Conservation (phyloP, 2,329 filamentous ascomycete species). For the Nothopassalora personata region DNA sequence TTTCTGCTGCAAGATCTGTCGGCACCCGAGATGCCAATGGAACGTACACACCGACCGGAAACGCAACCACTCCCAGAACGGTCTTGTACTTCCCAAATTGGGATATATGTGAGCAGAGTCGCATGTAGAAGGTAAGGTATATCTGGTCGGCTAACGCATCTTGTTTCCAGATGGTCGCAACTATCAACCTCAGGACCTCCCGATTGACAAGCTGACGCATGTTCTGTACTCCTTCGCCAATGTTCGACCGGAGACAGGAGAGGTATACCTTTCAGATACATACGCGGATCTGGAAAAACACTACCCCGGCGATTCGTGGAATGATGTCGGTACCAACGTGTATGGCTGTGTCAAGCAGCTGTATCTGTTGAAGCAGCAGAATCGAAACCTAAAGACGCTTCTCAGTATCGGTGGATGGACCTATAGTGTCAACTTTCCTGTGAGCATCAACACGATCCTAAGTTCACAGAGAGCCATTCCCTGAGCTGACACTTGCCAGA, state of each 20-base stretch:
- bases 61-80: conserved; percentile 10
- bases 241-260: conserved; percentile 69
- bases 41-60: background rate
- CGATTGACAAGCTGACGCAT: conserved; percentile 75
- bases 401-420: conserved; percentile 81
- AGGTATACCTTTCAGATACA: conserved; percentile 66
- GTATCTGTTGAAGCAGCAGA: conserved; percentile 66
- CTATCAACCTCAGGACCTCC: conserved; percentile 78
- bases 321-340: conserved; percentile 60
- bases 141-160: background rate
- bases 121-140: background rate
- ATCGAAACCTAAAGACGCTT: conserved; percentile 72
- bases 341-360: conserved; percentile 77
- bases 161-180: conserved; percentile 44
- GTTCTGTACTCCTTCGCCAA: conserved; percentile 93
- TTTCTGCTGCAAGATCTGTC: background rate
- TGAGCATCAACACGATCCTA: conserved; percentile 9
- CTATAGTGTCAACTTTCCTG: conserved; percentile 70
- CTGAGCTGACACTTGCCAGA: background rate
- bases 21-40: background rate
- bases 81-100: conserved; percentile 24
- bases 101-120: conserved; percentile 23
- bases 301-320: conserved; percentile 62
- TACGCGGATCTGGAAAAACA: conserved; percentile 66
- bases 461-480: background rate